Evolutionary conservation across 2,329 filamentous ascomycete species (phyloP).

Genomic region (Bretziella fagacearum): DNA sequence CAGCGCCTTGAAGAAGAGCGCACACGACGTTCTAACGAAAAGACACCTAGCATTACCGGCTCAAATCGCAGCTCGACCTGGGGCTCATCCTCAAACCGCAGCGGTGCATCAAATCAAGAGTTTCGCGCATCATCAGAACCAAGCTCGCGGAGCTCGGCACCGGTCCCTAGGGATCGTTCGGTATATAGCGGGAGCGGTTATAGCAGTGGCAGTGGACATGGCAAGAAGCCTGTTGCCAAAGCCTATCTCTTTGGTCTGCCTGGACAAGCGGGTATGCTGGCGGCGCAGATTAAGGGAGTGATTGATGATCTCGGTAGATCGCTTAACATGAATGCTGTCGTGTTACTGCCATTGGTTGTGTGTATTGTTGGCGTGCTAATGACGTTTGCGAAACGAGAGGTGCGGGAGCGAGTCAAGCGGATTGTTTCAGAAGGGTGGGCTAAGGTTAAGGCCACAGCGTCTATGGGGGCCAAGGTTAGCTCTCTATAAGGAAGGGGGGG

Average conservation of each 20-base stretch:
- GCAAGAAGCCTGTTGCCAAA: slow-evolving; percentile 9
- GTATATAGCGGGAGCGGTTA: not conserved
- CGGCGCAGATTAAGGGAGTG: slow-evolving; percentile 34
- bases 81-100: slow-evolving; percentile 6
- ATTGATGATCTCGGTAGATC: slow-evolving; percentile 34
- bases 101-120: not conserved
- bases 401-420: slow-evolving; percentile 57
- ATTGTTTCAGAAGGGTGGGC: slow-evolving; percentile 56
- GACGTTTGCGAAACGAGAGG: slow-evolving; percentile 55
- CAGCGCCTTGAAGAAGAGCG: slow-evolving; percentile 38
- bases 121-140: not conserved
- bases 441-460: slow-evolving; percentile 68
- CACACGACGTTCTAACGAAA: slow-evolving; percentile 29
- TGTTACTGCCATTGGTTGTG: slow-evolving; percentile 47
- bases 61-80: slow-evolving; percentile 19
- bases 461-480: slow-evolving; percentile 94
- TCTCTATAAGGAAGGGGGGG: slow-evolving; percentile 55
- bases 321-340: slow-evolving; percentile 38
- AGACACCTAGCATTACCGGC: slow-evolving; percentile 26
- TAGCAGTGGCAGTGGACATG: not conserved
- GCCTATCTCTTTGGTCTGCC: slow-evolving; percentile 19
- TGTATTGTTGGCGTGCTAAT: slow-evolving; percentile 67
- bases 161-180: not conserved
- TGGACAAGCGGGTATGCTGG: slow-evolving; percentile 32
- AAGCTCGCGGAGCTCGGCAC: not conserved